A percentile compares a stretch with the other conserved stretches of the same genome.
Conservation (phyloP, 2,329 filamentous ascomycete genomes). For the Colletotrichum tofieldiae region DNA sequence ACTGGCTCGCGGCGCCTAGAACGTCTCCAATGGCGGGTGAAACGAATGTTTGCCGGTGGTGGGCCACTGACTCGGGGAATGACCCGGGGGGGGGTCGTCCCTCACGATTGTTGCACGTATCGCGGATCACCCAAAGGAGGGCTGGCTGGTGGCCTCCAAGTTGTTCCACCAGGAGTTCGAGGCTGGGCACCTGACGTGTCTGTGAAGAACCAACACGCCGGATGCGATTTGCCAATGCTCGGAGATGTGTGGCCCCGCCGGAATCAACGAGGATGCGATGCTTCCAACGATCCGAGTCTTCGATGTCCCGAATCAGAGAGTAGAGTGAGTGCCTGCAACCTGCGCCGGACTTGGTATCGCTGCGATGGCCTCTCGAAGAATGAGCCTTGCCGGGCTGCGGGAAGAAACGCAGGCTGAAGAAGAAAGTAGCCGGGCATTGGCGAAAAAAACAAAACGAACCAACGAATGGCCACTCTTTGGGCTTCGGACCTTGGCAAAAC, state of each 20-base stretch:
- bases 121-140: neutral
- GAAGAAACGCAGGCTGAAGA: neutral
- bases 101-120: neutral
- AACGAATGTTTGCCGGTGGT: constrained; percentile 5
- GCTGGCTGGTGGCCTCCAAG: neutral
- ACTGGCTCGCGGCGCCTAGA: constrained; percentile 11
- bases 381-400: neutral
- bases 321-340: neutral
- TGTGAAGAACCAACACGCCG: neutral
- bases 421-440: neutral
- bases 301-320: neutral
- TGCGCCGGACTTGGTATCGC: neutral
- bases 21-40: constrained; percentile 15
- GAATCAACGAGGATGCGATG: neutral
- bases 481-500: neutral
- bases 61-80: neutral
- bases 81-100: neutral
- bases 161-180: neutral
- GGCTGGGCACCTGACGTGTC: neutral
- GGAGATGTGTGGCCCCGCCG: neutral
- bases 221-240: neutral
- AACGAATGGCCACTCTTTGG: neutral
- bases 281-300: neutral
- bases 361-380: neutral
- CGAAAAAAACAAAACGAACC: neutral